phyloP scores from a whole-genome alignment of 1,284 basidiomycete species.

The Cutaneotrichosporon cyanovorans region DNA sequence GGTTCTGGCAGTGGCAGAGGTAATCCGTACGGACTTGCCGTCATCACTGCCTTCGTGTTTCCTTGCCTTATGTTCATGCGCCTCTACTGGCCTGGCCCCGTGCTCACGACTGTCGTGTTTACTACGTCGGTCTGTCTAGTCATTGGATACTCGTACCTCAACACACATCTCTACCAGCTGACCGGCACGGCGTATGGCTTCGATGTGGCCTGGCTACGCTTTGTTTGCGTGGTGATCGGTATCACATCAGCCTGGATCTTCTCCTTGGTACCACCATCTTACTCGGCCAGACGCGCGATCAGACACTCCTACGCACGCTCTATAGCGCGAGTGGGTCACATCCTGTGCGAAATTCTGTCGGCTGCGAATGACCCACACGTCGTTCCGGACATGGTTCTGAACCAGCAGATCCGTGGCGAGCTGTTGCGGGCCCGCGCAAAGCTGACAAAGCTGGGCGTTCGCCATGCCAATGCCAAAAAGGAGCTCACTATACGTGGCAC shows the following conservation, averaged over 20 bases:
- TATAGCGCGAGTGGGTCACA: slow-evolving; percentile 42
- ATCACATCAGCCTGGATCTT: slow-evolving; percentile 41
- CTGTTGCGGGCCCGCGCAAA: slow-evolving; percentile 36
- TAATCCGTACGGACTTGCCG: slow-evolving; percentile 64
- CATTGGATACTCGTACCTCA: slow-evolving; percentile 54
- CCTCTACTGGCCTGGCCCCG: slow-evolving; percentile 65
- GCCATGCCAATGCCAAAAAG: slow-evolving; percentile 41
- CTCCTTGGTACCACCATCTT: slow-evolving; percentile 45
- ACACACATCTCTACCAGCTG: slow-evolving; percentile 35
- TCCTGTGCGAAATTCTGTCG: slow-evolving; percentile 46
- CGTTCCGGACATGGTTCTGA: slow-evolving; percentile 19
- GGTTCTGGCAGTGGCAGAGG: slow-evolving; percentile 59
- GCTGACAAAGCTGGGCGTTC: slow-evolving; percentile 32
- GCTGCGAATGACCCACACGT: slow-evolving; percentile 39
- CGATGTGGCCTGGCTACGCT: slow-evolving; percentile 48
- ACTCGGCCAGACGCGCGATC: slow-evolving; percentile 43
- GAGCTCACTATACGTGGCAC: slow-evolving; percentile 42
- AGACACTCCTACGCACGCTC: slow-evolving; percentile 43
- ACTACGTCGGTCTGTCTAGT: slow-evolving; percentile 65
- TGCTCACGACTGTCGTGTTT: slow-evolving; percentile 64
- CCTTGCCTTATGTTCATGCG: slow-evolving; percentile 55
- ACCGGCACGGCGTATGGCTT: slow-evolving; percentile 45
- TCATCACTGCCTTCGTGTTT: slow-evolving; percentile 60
- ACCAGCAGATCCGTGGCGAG: slow-evolving; percentile 25
- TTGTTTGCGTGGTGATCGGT: slow-evolving; percentile 42